Percentiles rank a stretch among this genome's conserved stretches.
Conservation (phyloP, 345 rosid genomes). For the Dipteronia sinensis region DNA sequence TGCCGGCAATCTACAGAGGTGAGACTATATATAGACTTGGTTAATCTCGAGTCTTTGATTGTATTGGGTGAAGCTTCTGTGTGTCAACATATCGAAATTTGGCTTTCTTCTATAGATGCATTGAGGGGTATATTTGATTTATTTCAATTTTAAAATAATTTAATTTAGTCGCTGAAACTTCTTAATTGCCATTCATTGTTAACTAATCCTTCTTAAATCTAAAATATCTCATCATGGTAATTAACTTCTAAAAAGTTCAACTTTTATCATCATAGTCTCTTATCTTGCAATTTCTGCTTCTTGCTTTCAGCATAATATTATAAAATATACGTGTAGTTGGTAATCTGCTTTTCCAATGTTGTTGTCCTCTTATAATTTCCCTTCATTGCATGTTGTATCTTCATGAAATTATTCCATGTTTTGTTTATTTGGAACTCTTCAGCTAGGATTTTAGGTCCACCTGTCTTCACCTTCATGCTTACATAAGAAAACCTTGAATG, state of each 20-base stretch:
- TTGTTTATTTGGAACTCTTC: not conserved
- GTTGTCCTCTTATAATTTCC: too few relatives aligned
- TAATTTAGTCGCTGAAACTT: not conserved
- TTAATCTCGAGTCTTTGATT: not conserved
- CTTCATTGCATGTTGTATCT: not conserved
- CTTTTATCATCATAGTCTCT: not conserved
- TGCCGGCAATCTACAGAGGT: slow-evolving; percentile 84
- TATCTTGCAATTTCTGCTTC: not conserved
- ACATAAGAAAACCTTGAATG: not conserved
- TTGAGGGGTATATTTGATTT: not conserved
- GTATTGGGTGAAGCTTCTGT: slow-evolving; percentile 12
- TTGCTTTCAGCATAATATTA: not conserved
- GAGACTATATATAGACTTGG: slow-evolving; percentile 25
- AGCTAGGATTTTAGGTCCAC: not conserved
- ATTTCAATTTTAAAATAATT: not conserved
- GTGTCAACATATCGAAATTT: not conserved
- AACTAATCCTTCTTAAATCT: not conserved
- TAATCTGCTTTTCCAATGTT: not conserved
- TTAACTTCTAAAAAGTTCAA: not conserved
- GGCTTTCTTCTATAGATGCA: not conserved
- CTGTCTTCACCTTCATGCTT: not conserved
- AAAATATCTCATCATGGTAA: not conserved
- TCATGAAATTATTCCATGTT: not conserved
- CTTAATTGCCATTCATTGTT: slow-evolving; percentile 1
- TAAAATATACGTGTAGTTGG: not conserved